These are phyloP conservation scores for Flaveria sonorensis DNA, from an alignment of 129 eudicot species.

Conservation along the genomic window DNA sequence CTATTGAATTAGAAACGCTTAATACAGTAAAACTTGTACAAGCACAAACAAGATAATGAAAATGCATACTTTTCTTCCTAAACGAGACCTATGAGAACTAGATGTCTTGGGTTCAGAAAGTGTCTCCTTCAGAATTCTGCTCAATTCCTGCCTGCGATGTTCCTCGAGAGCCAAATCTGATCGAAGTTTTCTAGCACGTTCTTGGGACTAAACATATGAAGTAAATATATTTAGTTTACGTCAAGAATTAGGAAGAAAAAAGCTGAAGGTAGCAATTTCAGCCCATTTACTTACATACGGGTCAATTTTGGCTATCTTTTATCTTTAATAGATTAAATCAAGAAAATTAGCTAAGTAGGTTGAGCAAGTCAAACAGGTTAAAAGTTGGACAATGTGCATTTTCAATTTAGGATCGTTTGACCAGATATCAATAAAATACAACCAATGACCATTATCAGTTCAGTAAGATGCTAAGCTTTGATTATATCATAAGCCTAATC, in stretches of 20 bases:
- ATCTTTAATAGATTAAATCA: not conserved
- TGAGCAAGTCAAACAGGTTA: conserved; percentile 3
- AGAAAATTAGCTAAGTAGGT: not conserved
- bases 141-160: conserved; percentile 75
- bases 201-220: conserved; percentile 63
- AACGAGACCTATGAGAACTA: conserved; percentile 54
- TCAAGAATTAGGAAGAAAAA: not conserved
- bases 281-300: not conserved
- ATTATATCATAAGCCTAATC: conserved; percentile 17
- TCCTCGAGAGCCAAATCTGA: conserved; percentile 88
- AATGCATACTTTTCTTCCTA: conserved; percentile 68
- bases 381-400: not conserved
- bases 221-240: not conserved
- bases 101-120: conserved; percentile 73
- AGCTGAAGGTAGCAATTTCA: not conserved
- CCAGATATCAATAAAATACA: not conserved
- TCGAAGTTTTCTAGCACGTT: conserved; percentile 88
- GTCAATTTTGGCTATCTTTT: not conserved
- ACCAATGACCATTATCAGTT: not conserved
- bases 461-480: conserved; percentile 12
- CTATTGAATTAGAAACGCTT: not conserved
- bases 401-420: not conserved
- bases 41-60: conserved; percentile 3
- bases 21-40: not conserved
- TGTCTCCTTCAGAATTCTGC: conserved; percentile 74